Percentiles rank a stretch among this genome's conserved stretches.
Evolutionary conservation across 768 basidiomycete species (phyloP).

Genomic region (Trametes gibbosa): DNA sequence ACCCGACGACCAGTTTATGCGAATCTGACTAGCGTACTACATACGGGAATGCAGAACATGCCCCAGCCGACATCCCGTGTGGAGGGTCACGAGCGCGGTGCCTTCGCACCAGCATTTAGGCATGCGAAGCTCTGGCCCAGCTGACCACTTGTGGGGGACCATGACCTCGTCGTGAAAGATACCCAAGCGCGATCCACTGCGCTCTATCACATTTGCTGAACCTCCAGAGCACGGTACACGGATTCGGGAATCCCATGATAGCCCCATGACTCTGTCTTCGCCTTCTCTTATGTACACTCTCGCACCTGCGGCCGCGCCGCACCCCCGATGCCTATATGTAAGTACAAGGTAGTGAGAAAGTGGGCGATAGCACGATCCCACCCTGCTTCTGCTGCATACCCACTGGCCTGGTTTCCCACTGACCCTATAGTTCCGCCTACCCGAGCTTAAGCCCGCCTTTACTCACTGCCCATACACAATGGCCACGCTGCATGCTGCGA

Average conservation of each 20-base stretch:
- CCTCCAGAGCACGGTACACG: not conserved
- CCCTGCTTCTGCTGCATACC: not conserved
- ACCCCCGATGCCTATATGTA: not conserved
- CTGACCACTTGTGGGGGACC: not conserved
- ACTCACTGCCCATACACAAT: not conserved
- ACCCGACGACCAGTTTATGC: too few species aligned
- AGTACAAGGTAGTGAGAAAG: not conserved
- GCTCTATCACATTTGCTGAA: not conserved
- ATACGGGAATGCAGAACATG: too few species aligned
- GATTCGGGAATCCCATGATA: conserved; percentile 5
- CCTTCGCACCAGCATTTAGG: too few species aligned
- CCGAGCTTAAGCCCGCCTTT: not conserved
- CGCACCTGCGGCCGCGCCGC: not conserved
- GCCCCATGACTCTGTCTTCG: conserved; percentile 3
- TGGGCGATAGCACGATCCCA: not conserved
- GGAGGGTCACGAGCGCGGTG: too few species aligned
- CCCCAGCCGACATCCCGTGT: too few species aligned
- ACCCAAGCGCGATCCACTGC: not conserved
- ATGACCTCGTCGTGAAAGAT: not conserved
- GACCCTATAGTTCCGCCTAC: not conserved
- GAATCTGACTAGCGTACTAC: too few species aligned
- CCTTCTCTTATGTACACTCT: not conserved
- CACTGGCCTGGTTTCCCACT: not conserved
- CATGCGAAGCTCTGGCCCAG: not conserved
- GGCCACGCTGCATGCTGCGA: not conserved